Evolutionary conservation across 441 rosid genomes (phyloP).

Genomic region (Metrosideros polymorpha): DNA sequence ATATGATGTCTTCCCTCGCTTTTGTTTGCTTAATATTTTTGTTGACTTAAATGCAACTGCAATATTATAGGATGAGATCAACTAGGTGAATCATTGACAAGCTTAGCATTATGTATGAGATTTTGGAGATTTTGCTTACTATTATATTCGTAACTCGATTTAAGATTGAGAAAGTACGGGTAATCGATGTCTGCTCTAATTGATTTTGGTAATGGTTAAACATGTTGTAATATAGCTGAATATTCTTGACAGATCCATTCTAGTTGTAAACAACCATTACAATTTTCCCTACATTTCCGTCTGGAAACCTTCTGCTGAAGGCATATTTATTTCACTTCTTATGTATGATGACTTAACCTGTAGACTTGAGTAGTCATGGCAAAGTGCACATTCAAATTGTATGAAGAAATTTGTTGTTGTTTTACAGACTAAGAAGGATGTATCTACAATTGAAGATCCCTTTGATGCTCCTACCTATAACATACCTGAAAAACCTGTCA

Average conservation of each 20-base stretch:
- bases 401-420: neutral
- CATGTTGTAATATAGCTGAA: neutral
- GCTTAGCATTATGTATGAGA: neutral
- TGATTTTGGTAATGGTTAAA: neutral
- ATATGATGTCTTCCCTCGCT: neutral
- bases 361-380: neutral
- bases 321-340: neutral
- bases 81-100: neutral
- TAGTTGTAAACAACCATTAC: neutral
- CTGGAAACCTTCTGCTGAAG: neutral
- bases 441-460: constrained; percentile 85
- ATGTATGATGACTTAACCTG: neutral
- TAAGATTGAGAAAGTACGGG: neutral
- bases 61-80: neutral
- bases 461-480: constrained; percentile 92
- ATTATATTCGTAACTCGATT: neutral
- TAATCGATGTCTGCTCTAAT: neutral
- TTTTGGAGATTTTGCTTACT: neutral
- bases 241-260: neutral
- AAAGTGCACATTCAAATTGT: neutral
- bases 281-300: neutral
- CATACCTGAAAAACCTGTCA: constrained; percentile 91
- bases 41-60: neutral
- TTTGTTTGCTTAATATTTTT: neutral
- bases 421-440: constrained; percentile 61